Evolutionary conservation across 2,329 filamentous ascomycete genomes (phyloP), one percentile per base, ranked within the genome.

Genomic region (Nigrospora oryzae): DNA sequence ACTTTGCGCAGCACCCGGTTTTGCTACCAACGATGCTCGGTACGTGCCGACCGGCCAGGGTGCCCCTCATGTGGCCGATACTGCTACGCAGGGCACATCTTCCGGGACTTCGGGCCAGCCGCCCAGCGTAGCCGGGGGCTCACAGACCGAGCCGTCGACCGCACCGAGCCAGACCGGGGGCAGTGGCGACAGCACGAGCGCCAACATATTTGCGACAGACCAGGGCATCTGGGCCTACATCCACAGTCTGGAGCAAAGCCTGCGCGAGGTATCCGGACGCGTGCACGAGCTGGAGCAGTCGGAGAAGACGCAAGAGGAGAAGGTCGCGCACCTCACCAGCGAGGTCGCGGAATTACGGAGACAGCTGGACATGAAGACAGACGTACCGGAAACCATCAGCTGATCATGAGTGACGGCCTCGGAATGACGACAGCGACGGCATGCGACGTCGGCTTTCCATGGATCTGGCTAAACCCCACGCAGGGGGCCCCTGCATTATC

Each of bases 181-280:
- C 41, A 79, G 74, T 40, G 73, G 68, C 14, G 77, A 77, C 48
- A 82, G 78, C 56, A 79, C 78, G 51, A 78, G 77, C 49, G 88
- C 61, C 39, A 62, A 87, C 53, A 71, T 88, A 48, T 83, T 88
- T 60, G 69, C 79, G 43, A 66, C 74, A 15, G 77, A 81, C 42
- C 71, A 79, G 50, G 81, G 80, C 36, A 68, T 90, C 10, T 89
- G 83, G 83, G 67, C 73, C 4, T 89, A 89, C 55, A 77, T 90
- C 32, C 81, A 87, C 46, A 74, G 73, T 15, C 68, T 91, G 41
- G 86, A 91, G 56, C 75, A 79, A 12, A 68, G 68, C 51, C 59
- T 77, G n/a, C 69, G 70, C 45, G 60, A 65, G 12, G 55, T 76
- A 17, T 65, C 62, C 34, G 71, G 75, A 32, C 66, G 66, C 41